A percentile compares a stretch with the other conserved stretches of the same genome.
Conservation (phyloP, 2,329 filamentous ascomycete genomes). For the Fusarium tjaetaba region DNA sequence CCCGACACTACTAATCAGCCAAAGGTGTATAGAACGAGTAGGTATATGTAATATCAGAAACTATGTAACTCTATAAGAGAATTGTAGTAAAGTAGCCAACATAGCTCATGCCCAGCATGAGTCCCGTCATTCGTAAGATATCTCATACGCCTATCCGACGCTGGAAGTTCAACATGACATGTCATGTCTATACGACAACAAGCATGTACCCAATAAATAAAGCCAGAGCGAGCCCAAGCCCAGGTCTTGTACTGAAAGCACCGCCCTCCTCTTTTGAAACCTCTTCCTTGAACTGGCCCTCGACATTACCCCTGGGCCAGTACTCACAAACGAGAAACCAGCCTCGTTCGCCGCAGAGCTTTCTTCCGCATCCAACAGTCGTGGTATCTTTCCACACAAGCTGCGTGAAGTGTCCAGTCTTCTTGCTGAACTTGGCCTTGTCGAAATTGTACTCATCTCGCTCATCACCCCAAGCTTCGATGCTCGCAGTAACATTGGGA, state of each 20-base stretch:
- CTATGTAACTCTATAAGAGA: slow-evolving; percentile 8
- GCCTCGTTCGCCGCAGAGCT: slow-evolving; percentile 57
- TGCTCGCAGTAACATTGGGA: slow-evolving; percentile 63
- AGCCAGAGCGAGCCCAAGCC: slow-evolving; percentile 26
- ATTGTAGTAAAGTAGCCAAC: background rate
- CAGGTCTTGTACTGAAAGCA: slow-evolving; percentile 17
- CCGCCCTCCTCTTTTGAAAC: slow-evolving; percentile 40
- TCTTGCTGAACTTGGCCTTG: slow-evolving; percentile 64
- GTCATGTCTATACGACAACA: slow-evolving; percentile 10
- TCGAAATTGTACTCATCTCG: slow-evolving; percentile 66
- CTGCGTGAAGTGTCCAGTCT: slow-evolving; percentile 78
- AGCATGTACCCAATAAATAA: slow-evolving; percentile 30
- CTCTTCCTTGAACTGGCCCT: slow-evolving; percentile 58
- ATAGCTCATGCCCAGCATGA: slow-evolving; percentile 28
- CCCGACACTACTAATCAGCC: background rate
- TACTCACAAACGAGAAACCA: slow-evolving; percentile 79
- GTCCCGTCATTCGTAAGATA: slow-evolving; percentile 1
- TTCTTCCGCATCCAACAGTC: slow-evolving; percentile 64
- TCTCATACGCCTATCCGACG: background rate
- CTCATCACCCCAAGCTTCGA: slow-evolving; percentile 73
- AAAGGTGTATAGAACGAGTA: background rate
- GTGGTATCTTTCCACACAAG: slow-evolving; percentile 74
- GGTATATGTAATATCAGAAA: slow-evolving; percentile 4
- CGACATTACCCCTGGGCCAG: slow-evolving; percentile 72
- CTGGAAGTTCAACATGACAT: background rate